A percentile compares a stretch with the other conserved stretches of the same genome.
Evolutionary conservation across 345 rosid species (phyloP).

Genomic region (Hypericum perforatum): DNA sequence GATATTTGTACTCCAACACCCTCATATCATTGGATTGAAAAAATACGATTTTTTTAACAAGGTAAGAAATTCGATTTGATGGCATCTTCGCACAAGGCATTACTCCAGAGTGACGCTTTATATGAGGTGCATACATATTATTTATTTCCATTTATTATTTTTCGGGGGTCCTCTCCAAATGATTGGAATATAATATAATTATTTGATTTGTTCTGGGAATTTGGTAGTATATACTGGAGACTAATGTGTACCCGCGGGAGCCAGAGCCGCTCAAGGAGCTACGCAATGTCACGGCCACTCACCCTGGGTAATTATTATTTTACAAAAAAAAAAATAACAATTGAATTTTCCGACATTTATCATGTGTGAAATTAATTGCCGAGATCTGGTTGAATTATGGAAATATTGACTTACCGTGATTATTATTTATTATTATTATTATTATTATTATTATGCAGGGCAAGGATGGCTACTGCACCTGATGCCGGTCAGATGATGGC

Average conservation of each 20-base stretch:
- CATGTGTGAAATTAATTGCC: neutral
- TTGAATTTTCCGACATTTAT: too few species aligned
- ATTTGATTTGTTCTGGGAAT: neutral
- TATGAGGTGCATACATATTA: constrained; percentile 26
- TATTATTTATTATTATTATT: neutral
- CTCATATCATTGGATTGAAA: too few species aligned
- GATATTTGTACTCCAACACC: too few species aligned
- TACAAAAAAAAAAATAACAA: too few species aligned
- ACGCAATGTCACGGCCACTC: constrained; percentile 39
- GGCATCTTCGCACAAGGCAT: constrained; percentile 18
- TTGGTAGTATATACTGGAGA: constrained; percentile 53
- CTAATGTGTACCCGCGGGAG: constrained; percentile 66
- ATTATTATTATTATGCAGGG: neutral
- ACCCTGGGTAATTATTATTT: constrained; percentile 25
- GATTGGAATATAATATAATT: neutral
- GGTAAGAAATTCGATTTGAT: too few species aligned
- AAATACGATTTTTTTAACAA: too few species aligned
- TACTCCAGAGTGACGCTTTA: constrained; percentile 41
- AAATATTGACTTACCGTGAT: neutral
- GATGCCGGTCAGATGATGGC: neutral
- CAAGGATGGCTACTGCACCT: constrained; percentile 1
- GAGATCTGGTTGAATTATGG: neutral
- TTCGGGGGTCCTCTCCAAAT: neutral
- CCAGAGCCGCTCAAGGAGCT: constrained; percentile 55
- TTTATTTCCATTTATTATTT: neutral